These are phyloP conservation scores for Citrullus amarus DNA, from an alignment of 306 rosid genomes.

Conservation along the genomic window DNA sequence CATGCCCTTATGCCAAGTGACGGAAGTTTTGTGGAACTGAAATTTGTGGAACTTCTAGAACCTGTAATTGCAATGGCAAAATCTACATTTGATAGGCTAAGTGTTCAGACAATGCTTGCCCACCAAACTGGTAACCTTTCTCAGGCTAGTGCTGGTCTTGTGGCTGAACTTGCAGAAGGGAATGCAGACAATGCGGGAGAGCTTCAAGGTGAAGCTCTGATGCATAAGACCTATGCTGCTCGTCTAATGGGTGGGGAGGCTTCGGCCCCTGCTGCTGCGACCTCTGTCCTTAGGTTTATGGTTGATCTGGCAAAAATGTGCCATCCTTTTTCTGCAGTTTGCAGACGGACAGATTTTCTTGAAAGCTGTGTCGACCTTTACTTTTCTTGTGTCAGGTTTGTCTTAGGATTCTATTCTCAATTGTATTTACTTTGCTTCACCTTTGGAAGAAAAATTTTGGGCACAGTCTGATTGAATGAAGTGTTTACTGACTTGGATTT, in stretches of 20 bases:
- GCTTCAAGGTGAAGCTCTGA: conserved; percentile 98
- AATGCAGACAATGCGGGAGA: conserved; percentile 95
- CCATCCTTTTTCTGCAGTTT: conserved; percentile 72
- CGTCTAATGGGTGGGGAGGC: conserved; percentile 99
- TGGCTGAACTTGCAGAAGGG: conserved; percentile 94
- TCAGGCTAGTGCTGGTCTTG: conserved; percentile 88
- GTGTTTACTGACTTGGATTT: not conserved
- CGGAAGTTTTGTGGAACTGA: conserved; percentile 60
- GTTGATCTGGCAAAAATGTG: conserved; percentile 99
- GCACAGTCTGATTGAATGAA: not conserved
- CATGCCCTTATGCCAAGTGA: conserved; percentile 97
- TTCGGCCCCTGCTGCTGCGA: conserved; percentile 96
- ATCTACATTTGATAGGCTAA: conserved; percentile 83
- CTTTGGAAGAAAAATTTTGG: not conserved
- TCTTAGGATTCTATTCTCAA: conserved; percentile 6
- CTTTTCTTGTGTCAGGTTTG: conserved; percentile 96
- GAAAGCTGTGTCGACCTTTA: conserved; percentile 92
- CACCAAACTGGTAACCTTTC: conserved; percentile 93
- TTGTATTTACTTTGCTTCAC: conserved; percentile 4
- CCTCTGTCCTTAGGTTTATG: conserved; percentile 91
- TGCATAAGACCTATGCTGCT: conserved; percentile 99
- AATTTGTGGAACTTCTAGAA: conserved; percentile 76
- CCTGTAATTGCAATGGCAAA: conserved; percentile 88
- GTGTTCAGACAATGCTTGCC: conserved; percentile 88
- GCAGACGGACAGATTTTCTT: conserved; percentile 87